Conservation (phyloP, 768 basidiomycete species). For the Lactifluus pinguis region DNA sequence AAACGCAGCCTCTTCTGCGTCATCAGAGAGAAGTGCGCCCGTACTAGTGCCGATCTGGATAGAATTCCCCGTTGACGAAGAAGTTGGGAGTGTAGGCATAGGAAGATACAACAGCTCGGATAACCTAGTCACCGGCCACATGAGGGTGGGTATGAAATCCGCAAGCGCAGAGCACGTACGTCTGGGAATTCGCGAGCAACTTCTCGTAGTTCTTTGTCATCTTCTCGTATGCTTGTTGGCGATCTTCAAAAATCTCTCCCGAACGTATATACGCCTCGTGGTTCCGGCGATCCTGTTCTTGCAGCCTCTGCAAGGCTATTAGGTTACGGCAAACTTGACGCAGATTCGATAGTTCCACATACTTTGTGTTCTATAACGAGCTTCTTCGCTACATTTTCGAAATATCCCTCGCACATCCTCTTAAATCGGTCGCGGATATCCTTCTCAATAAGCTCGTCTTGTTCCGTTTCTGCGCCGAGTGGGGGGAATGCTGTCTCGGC, state of each 20-base stretch:
- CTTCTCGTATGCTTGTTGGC: constrained; percentile 97
- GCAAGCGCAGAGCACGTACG: constrained; percentile 36
- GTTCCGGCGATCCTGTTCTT: constrained; percentile 94
- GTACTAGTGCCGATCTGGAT: constrained; percentile 59
- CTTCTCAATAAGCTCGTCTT: constrained; percentile 72
- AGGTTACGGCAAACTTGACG: background rate
- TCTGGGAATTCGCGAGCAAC: constrained; percentile 78
- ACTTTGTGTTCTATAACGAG: constrained; percentile 88
- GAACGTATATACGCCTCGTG: constrained; percentile 99
- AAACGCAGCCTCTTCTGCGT: constrained; percentile 43
- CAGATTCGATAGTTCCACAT: constrained; percentile 18
- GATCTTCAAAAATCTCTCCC: constrained; percentile 97
- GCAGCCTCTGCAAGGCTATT: constrained; percentile 54
- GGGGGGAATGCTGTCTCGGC: constrained; percentile 30
- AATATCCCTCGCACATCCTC: constrained; percentile 90
- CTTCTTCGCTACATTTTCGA: constrained; percentile 86
- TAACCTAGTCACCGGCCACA: constrained; percentile 38
- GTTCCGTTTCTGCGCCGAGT: constrained; percentile 34
- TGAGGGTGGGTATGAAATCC: background rate
- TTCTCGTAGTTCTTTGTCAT: constrained; percentile 97
- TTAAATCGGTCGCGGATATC: constrained; percentile 85
- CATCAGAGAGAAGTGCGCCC: constrained; percentile 38
- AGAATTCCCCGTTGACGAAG: constrained; percentile 72
- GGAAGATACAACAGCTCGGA: constrained; percentile 85
- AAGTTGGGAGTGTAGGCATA: constrained; percentile 75